These are phyloP conservation scores for Rhodotorula babjevae DNA, from an alignment of 768 basidiomycete species.

Conservation along the genomic window DNA sequence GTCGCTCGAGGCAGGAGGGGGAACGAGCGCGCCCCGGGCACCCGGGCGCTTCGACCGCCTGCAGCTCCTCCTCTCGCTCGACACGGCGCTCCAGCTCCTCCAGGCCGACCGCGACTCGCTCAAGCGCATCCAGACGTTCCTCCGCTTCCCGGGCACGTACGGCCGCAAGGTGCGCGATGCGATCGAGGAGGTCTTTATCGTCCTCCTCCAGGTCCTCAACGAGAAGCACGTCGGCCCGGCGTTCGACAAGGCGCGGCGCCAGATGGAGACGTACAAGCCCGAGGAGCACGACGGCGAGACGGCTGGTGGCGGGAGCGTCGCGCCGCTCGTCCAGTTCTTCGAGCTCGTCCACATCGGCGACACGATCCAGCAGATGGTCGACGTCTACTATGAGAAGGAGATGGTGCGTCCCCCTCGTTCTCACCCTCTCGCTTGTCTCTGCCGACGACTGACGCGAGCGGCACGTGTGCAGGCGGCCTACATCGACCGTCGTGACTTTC, in stretches of 20 bases:
- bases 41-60: slow-evolving; percentile 47
- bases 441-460: neutral
- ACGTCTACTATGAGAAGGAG: slow-evolving; percentile 97
- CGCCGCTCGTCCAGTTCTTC: slow-evolving; percentile 92
- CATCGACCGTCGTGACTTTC: slow-evolving; percentile 66
- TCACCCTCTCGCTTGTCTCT: no score
- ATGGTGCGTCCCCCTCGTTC: slow-evolving; percentile 55
- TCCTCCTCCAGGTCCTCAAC: slow-evolving; percentile 70
- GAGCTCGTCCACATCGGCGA: slow-evolving; percentile 95
- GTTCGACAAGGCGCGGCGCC: slow-evolving; percentile 76
- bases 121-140: slow-evolving; percentile 87
- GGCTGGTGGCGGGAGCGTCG: slow-evolving; percentile 54
- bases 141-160: slow-evolving; percentile 76
- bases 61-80: slow-evolving; percentile 84
- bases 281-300: slow-evolving; percentile 68
- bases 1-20: neutral
- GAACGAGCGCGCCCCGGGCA: neutral
- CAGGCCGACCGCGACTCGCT: slow-evolving; percentile 85
- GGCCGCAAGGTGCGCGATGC: slow-evolving; percentile 85
- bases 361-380: slow-evolving; percentile 94
- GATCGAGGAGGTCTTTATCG: slow-evolving; percentile 86
- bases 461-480: slow-evolving; percentile 48
- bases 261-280: slow-evolving; percentile 85
- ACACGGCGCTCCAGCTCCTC: slow-evolving; percentile 83
- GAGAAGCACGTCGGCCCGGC: slow-evolving; percentile 75